phyloP scores from a whole-genome alignment of 352 stramenopile species.

The Phytophthora citricola region DNA sequence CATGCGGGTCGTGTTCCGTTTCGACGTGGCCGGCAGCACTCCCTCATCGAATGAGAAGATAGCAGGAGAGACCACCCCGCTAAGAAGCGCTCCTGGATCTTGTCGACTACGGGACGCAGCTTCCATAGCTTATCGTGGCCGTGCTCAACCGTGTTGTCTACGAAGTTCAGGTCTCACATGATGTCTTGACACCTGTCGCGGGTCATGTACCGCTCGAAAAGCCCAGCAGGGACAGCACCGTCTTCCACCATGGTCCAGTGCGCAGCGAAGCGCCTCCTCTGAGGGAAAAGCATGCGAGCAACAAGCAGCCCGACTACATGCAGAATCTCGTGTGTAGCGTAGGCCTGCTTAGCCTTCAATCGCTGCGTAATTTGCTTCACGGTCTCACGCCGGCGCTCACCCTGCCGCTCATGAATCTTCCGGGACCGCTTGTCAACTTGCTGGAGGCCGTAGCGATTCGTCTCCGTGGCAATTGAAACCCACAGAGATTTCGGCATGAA shows the following conservation, averaged over 20 bases:
- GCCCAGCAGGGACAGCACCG: neutral
- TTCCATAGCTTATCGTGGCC: neutral
- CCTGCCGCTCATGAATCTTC: neutral
- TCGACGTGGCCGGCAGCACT: neutral
- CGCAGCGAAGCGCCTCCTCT: neutral
- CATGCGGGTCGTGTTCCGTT: neutral
- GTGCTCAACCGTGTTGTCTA: neutral
- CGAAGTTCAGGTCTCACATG: neutral
- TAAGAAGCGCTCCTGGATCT: neutral
- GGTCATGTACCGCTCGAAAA: neutral
- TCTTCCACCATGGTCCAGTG: neutral
- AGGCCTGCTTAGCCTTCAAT: neutral
- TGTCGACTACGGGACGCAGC: neutral
- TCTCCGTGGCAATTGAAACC: neutral
- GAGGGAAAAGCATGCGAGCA: neutral
- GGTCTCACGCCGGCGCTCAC: too few species aligned
- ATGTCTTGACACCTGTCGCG: neutral
- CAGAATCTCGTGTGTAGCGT: neutral
- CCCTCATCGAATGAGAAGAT: neutral
- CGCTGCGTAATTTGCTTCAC: neutral
- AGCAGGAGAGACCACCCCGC: neutral
- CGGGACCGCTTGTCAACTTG: neutral
- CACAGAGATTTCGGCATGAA: neutral
- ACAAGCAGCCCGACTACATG: neutral
- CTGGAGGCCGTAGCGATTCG: neutral